Percentiles rank a stretch among this genome's conserved stretches.
Conservation (phyloP, 169 alveolate genomes). For the Ophryocystis elektroscirrha region DNA sequence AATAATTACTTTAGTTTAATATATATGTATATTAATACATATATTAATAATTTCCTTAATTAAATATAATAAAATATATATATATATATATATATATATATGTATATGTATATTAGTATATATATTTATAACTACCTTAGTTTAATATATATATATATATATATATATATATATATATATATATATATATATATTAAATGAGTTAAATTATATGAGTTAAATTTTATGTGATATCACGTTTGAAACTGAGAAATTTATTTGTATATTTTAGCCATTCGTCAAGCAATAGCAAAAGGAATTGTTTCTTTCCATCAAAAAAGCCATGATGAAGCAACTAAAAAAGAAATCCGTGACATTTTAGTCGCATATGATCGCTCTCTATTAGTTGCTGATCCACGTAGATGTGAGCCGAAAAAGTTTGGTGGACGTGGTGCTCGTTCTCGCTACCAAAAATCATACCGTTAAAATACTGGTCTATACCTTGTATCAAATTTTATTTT, state of each 20-base stretch:
- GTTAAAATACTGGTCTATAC: no score
- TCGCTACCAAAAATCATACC: slow-evolving; percentile 91
- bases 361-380: slow-evolving; percentile 91
- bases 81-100: no score
- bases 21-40: no score
- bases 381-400: slow-evolving; percentile 96
- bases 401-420: slow-evolving; percentile 98
- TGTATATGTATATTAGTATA: no score
- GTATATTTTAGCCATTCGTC: slow-evolving; percentile 44
- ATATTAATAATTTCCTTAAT: no score
- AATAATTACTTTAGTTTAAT: no score
- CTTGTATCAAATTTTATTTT: no score
- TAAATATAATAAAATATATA: no score
- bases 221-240: not conserved
- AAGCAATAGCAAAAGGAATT: slow-evolving; percentile 93
- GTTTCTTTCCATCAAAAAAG: slow-evolving; percentile 88
- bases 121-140: no score
- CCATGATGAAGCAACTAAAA: slow-evolving; percentile 76
- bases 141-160: no score
- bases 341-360: slow-evolving; percentile 70
- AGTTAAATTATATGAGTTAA: not conserved
- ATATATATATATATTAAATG: not conserved
- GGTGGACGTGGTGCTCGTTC: slow-evolving; percentile 98
- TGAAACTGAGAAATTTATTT: not conserved
- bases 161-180: slow-evolving; percentile 17